Evolutionary conservation across 164 flowering plant genomes (phyloP).

Genomic region (Nelumbo lutea): DNA sequence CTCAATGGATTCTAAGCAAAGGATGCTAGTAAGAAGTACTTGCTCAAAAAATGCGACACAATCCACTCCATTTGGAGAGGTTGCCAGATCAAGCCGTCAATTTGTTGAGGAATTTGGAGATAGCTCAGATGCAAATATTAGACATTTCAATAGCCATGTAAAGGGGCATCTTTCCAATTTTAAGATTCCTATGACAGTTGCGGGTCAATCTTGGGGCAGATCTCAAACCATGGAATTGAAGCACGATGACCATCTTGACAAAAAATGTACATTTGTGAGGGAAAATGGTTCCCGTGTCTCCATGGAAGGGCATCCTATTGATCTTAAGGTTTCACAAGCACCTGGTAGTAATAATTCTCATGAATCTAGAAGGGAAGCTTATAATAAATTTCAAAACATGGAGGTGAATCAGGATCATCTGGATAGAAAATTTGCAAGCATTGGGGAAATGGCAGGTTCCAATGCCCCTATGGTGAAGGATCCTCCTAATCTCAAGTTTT

Average conservation of each 20-base stretch:
- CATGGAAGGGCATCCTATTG: not conserved
- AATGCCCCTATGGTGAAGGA: not conserved
- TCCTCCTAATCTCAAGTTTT: not conserved
- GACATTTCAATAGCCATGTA: not conserved
- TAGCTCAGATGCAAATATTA: constrained; percentile 8
- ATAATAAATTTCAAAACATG: not conserved
- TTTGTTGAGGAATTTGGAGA: constrained; percentile 13
- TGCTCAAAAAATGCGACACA: not conserved
- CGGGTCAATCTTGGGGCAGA: not conserved
- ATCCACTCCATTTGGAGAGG: not conserved
- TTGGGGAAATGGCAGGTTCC: no score
- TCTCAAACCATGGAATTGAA: constrained; percentile 6
- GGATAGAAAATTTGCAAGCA: constrained; percentile 20
- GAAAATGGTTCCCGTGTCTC: not conserved
- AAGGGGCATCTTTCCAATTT: not conserved
- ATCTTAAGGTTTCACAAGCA: not conserved
- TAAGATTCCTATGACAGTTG: not conserved
- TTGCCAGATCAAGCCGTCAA: not conserved
- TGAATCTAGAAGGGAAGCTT: not conserved
- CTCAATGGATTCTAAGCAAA: not conserved
- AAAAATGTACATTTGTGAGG: constrained; percentile 21
- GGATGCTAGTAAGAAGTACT: not conserved
- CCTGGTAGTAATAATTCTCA: not conserved
- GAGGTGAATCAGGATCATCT: not conserved
- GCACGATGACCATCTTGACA: not conserved